Conservation (phyloP, 2,329 filamentous ascomycete genomes). For the Neoarthrinium moseri region DNA sequence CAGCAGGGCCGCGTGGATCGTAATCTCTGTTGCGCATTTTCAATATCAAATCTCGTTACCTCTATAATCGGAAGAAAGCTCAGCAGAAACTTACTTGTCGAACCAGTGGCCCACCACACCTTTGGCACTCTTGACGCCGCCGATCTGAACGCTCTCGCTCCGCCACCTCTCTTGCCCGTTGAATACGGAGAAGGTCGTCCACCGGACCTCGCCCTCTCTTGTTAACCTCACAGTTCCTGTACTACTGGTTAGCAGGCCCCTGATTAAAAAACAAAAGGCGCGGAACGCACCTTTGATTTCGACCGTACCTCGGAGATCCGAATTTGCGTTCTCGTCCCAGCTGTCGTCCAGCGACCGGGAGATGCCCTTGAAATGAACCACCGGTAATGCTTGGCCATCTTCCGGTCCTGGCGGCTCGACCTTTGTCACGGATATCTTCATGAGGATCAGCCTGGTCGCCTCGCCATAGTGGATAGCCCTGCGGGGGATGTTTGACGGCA, state of each 20-base stretch:
- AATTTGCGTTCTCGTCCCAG: slow-evolving; percentile 69
- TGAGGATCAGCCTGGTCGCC: slow-evolving; percentile 67
- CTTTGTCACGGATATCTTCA: slow-evolving; percentile 62
- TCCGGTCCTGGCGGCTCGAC: slow-evolving; percentile 59
- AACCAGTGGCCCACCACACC: slow-evolving; percentile 78
- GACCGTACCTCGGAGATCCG: slow-evolving; percentile 57
- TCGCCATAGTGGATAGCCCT: slow-evolving; percentile 60
- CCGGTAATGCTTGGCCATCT: slow-evolving; percentile 57
- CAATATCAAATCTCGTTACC: neutral
- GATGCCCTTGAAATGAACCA: slow-evolving; percentile 67
- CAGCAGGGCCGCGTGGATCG: slow-evolving; percentile 66
- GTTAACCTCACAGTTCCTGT: slow-evolving; percentile 64
- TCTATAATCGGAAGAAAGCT: neutral
- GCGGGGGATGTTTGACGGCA: slow-evolving; percentile 42
- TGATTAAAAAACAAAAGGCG: slow-evolving; percentile 1
- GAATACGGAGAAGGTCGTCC: slow-evolving; percentile 67
- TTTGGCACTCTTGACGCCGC: slow-evolving; percentile 61
- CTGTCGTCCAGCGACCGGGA: slow-evolving; percentile 61
- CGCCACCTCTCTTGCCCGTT: slow-evolving; percentile 69
- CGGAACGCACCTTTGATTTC: slow-evolving; percentile 23
- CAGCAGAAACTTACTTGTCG: slow-evolving; percentile 54
- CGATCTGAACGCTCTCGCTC: slow-evolving; percentile 75
- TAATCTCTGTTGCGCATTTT: slow-evolving; percentile 49
- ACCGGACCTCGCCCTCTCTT: slow-evolving; percentile 68
- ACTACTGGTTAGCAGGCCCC: slow-evolving; percentile 1